Conservation (phyloP, 164 flowering plant species). For the Annona cherimola region DNA sequence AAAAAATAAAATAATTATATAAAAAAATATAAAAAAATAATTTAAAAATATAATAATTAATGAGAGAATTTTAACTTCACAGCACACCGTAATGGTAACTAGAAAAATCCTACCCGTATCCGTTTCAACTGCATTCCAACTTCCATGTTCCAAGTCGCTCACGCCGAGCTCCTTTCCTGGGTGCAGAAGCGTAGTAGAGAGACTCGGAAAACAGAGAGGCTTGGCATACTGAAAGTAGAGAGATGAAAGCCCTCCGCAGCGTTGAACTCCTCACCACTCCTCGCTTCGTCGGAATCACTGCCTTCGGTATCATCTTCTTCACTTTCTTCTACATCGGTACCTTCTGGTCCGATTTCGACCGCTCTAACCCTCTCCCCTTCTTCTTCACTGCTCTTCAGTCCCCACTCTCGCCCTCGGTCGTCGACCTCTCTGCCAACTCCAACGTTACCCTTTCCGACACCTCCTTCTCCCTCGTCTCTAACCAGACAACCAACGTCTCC, state of each 20-base stretch:
- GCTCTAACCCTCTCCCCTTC: constrained; percentile 53
- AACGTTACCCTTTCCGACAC: constrained; percentile 11
- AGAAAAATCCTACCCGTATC: too few species aligned
- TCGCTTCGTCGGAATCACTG: constrained; percentile 36
- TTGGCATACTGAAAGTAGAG: too few species aligned
- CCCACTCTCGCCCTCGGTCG: neutral
- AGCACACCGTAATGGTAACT: too few species aligned
- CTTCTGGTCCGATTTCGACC: constrained; percentile 66
- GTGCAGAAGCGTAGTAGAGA: too few species aligned
- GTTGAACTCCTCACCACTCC: constrained; percentile 32
- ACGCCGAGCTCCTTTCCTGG: too few species aligned
- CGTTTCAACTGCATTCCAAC: too few species aligned
- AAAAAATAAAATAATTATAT: too few species aligned
- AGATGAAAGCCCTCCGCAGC: constrained; percentile 31
- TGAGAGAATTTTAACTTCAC: too few species aligned
- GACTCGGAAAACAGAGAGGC: too few species aligned
- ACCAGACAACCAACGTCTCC: constrained; percentile 28
- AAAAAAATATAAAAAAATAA: too few species aligned
- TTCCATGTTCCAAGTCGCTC: too few species aligned
- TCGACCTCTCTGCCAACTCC: constrained; percentile 2
- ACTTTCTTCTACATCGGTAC: constrained; percentile 71
- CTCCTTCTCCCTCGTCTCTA: constrained; percentile 48
- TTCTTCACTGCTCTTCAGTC: constrained; percentile 34
- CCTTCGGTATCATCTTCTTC: constrained; percentile 35
- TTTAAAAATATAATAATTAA: too few species aligned